Conservation (phyloP, 2,329 filamentous ascomycete genomes). For the Metarhizium anisopliae region DNA sequence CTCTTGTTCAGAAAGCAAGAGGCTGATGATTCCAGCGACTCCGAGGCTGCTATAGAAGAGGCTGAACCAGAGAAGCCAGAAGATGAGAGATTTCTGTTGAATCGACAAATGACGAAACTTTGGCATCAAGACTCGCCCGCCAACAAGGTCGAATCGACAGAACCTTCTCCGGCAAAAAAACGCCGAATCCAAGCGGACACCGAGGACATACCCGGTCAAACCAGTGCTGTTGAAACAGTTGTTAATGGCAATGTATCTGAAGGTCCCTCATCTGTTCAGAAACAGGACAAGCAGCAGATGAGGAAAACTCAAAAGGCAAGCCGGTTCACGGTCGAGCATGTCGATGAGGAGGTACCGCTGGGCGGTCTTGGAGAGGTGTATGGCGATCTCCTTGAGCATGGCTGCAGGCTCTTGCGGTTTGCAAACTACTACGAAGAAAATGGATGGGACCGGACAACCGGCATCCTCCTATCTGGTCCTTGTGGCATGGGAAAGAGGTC, state of each 20-base stretch:
- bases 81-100: constrained; percentile 30
- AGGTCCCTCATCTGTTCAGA: constrained; percentile 7
- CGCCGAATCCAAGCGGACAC: constrained; percentile 20
- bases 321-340: constrained; percentile 22
- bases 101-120: constrained; percentile 31
- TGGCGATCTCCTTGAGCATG: constrained; percentile 12
- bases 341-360: constrained; percentile 12
- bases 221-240: constrained; percentile 3
- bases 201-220: constrained; percentile 14
- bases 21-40: constrained; percentile 43
- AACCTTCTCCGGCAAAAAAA: constrained; percentile 22
- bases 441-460: constrained; percentile 21
- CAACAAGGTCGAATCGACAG: constrained; percentile 8
- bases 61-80: constrained; percentile 20
- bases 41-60: constrained; percentile 39
- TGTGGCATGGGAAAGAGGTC: constrained; percentile 75
- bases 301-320: constrained; percentile 23
- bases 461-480: constrained; percentile 69
- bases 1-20: constrained; percentile 64
- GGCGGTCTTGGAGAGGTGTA: constrained; percentile 21
- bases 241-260: not conserved
- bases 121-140: constrained; percentile 22
- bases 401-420: constrained; percentile 10
- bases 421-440: constrained; percentile 12
- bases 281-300: constrained; percentile 16